These are phyloP conservation scores for Pyrenula aspistea DNA, from an alignment of 495 filamentous ascomycete species.

Conservation along the genomic window DNA sequence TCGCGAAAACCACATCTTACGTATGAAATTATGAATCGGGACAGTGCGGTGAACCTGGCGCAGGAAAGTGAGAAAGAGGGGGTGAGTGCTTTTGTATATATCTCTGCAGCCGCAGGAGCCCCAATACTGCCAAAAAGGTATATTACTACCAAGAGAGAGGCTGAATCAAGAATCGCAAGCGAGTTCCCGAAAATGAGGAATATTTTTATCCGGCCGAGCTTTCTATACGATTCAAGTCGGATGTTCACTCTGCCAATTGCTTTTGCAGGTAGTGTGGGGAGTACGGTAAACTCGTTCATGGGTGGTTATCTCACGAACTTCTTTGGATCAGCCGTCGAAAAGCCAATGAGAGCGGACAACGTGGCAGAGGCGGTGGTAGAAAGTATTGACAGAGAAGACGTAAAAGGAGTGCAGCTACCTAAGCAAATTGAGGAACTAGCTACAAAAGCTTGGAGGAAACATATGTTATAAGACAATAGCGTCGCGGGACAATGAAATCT, in stretches of 20 bases:
- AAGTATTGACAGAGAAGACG: constrained; percentile 54
- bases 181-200: constrained; percentile 61
- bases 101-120: constrained; percentile 78
- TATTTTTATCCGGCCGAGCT: constrained; percentile 74
- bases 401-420: constrained; percentile 58
- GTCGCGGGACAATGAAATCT: too few relatives aligned
- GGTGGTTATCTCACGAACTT: constrained; percentile 62
- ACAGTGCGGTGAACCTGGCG: constrained; percentile 67
- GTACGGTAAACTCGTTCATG: constrained; percentile 58
- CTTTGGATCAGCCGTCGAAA: constrained; percentile 68
- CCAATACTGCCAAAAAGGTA: constrained; percentile 75
- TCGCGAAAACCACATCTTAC: constrained; percentile 67
- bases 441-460: constrained; percentile 65
- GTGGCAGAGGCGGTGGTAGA: constrained; percentile 80
- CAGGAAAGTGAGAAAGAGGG: constrained; percentile 56
- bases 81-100: constrained; percentile 64
- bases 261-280: constrained; percentile 51
- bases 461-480: constrained; percentile 69
- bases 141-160: constrained; percentile 83
- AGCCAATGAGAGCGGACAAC: constrained; percentile 73
- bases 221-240: constrained; percentile 78
- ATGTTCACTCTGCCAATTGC: constrained; percentile 78
- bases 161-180: constrained; percentile 64
- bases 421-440: constrained; percentile 62
- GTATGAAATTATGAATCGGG: constrained; percentile 97